Evolutionary conservation across 1,284 basidiomycete species (phyloP), one percentile per base, ranked within the genome.

Genomic region (Hypsizygus ulmarius): DNA sequence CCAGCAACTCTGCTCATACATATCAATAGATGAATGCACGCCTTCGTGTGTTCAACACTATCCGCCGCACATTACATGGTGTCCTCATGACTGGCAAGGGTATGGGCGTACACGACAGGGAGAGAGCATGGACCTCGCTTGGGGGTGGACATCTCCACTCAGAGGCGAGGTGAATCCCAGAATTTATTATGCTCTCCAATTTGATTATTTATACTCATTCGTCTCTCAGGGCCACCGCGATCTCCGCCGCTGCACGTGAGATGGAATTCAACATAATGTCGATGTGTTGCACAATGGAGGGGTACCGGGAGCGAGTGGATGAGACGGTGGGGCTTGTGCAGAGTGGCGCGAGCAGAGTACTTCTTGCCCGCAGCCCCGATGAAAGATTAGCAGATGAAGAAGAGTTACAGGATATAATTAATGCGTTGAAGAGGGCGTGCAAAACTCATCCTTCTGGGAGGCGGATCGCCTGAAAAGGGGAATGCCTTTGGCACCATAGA

Each of bases 231-330:
- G 61, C 62, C 42, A 49, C 59, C 25, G 54, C 72, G 11, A 55
- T 78, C 12, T 64, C 63, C 14, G 45, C 54, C 11, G 61, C 62
- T 3, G 70, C 78, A 3, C 65, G 63, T 27, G 66, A 71, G 27
- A 59, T 79, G 10, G 81, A 83, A 53, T 73, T 76, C 43, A 57
- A 50, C 8, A 68, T 65, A 1, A 66, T 73, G 41, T 70, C 68
- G 0, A 64, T 79, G 59, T 75, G 72, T 35, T 71, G 68, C 19
- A 78, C 77, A 1, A 45, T 57, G 9, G 62, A 66, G 4, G 79
- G 79, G 1, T 82, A 83, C 56, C 59, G 55, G 19, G 49, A 53
- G 11, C 71, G 73, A 7, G 59, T 71, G 3, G 45, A 50, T 1
- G 53, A 55, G 21, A 64, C 62, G 3, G 60, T 69, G 1, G 43